Conservation (phyloP, 2,329 filamentous ascomycete genomes). For the Botryotinia narcissicola region DNA sequence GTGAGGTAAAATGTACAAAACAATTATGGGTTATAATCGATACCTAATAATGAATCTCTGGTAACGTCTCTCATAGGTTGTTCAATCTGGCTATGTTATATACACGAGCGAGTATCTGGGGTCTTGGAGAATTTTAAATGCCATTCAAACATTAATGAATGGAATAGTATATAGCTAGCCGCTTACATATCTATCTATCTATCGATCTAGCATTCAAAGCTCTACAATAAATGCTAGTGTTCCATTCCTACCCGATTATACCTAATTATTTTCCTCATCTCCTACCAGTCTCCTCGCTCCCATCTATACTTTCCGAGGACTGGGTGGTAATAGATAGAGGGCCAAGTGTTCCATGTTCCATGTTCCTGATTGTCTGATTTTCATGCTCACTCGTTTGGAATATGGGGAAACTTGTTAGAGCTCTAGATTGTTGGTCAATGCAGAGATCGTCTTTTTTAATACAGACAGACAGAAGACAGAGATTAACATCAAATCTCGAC, state of each 20-base stretch:
- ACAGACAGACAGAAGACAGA: neutral
- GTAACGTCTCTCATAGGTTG: neutral
- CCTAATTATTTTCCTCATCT: neutral
- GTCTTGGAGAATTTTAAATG: neutral
- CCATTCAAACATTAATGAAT: neutral
- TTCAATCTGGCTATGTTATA: neutral
- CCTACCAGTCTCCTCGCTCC: neutral
- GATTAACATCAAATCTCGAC: neutral
- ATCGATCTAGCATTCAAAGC: neutral
- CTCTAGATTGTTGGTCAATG: conserved; percentile 6
- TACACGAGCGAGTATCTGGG: neutral
- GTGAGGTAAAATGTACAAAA: neutral
- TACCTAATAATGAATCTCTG: neutral
- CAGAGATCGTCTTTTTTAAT: neutral
- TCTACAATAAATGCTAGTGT: neutral
- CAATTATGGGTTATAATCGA: neutral
- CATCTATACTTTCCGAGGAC: neutral
- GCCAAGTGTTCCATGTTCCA: neutral
- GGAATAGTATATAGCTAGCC: neutral
- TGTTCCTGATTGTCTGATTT: neutral
- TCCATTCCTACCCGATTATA: neutral
- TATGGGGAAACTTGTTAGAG: neutral
- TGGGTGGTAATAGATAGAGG: neutral
- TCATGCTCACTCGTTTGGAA: neutral
- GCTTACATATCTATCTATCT: no score